phyloP scores from a whole-genome alignment of 2,329 filamentous ascomycete species.

The Colletotrichum karsti region DNA sequence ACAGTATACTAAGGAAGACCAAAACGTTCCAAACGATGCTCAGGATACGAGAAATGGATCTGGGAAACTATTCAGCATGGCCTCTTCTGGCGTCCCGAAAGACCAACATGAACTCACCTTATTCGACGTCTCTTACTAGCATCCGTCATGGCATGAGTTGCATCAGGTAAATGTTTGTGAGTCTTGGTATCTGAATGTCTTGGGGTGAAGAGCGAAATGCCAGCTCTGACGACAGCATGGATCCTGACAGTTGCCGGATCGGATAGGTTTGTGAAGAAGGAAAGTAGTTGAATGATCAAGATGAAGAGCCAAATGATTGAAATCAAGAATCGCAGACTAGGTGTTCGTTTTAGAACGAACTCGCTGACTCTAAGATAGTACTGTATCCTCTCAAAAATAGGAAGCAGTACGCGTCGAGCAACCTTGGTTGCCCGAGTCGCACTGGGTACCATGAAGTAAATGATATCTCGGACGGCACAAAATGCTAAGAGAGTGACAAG shows the following conservation, averaged over 20 bases:
- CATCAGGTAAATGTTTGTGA: rapidly evolving
- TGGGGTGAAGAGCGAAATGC: not conserved
- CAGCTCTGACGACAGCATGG: not conserved
- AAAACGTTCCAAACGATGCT: not conserved
- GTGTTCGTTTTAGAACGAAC: not conserved
- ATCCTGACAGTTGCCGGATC: not conserved
- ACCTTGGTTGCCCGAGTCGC: not conserved
- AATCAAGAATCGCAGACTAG: not conserved
- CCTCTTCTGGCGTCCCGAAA: not conserved
- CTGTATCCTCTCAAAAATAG: not conserved
- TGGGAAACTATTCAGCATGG: not conserved
- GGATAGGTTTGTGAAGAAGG: not conserved
- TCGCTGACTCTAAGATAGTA: not conserved
- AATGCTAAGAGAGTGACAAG: not conserved
- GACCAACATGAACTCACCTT: not conserved
- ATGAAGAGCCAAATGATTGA: not conserved
- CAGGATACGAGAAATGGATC: not conserved
- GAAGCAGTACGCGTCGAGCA: not conserved
- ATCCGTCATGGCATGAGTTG: not conserved
- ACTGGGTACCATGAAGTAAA: not conserved
- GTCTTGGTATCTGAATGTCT: not conserved
- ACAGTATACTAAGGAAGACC: not conserved
- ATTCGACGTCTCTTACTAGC: not conserved
- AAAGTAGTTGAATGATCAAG: not conserved
- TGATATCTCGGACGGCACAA: not conserved